Conservation (phyloP, 805 yeast species). For the Spathaspora passalidarum region DNA sequence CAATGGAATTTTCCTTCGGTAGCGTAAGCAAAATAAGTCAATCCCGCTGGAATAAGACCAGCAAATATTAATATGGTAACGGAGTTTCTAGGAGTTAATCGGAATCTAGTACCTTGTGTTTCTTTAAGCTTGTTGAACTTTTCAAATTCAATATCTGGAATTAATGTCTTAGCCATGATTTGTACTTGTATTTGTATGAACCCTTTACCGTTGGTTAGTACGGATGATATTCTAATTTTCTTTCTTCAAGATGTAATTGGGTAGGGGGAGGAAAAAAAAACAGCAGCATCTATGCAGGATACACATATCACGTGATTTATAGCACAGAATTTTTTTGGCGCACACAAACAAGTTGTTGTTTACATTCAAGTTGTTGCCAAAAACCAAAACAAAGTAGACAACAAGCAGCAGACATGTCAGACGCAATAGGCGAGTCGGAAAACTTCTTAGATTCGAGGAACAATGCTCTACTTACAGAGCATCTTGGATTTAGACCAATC, state of each 20-base stretch:
- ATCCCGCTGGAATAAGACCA: slow-evolving; percentile 38
- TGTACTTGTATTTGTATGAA: not conserved
- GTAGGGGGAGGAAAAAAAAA: not conserved
- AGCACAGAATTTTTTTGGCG: not conserved
- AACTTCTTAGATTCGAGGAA: slow-evolving; percentile 24
- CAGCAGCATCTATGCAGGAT: not conserved
- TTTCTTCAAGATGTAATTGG: slow-evolving; percentile 5
- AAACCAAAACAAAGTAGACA: not conserved
- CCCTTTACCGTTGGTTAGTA: not conserved
- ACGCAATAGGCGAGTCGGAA: slow-evolving; percentile 2
- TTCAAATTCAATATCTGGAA: slow-evolving; percentile 39
- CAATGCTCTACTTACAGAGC: slow-evolving; percentile 67
- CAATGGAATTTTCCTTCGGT: slow-evolving; percentile 36
- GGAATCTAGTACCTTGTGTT: slow-evolving; percentile 38
- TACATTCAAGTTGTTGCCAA: not conserved
- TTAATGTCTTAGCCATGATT: slow-evolving; percentile 40
- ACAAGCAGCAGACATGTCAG: slow-evolving; percentile 1
- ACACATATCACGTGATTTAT: slow-evolving; percentile 4
- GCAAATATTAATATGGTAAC: slow-evolving; percentile 32
- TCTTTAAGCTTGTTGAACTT: slow-evolving; percentile 42
- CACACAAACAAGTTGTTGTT: too few species aligned
- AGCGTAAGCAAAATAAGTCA: slow-evolving; percentile 34
- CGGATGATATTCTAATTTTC: slow-evolving; percentile 1
- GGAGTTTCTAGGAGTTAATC: slow-evolving; percentile 39
- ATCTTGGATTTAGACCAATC: slow-evolving; percentile 80